Evolutionary conservation across 306 rosid genomes (phyloP), one percentile per base, ranked within the genome.

Genomic region (Medicago ruthenica): DNA sequence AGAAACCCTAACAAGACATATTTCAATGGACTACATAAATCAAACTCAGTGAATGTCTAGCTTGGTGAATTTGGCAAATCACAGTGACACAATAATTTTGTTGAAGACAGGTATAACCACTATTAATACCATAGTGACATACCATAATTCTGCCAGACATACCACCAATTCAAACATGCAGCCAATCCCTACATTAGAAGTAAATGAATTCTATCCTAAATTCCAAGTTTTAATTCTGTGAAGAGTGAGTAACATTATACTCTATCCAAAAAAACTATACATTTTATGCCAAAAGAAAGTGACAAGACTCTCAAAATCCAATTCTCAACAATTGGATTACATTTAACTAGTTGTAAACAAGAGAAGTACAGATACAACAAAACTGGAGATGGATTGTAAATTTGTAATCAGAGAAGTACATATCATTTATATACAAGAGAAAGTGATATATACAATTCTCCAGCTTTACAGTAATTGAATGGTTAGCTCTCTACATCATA

Each of bases 401-500:
- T 34, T 34, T 34, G 37, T 61, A 12, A 70, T 34, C 63, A 67
- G 62, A 31, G 61, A 31, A 39, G 51, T 57, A 42, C 54, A 74
- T 59, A 76, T 73, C 80, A 77, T 18, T 42, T 85, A 77, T 77
- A 73, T 83, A 81, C 83, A 81, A 12, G 81, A 77, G 79, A 86
- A 83, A 83, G 71, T 71, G 76, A 54, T 53, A 73, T 83, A 42
- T 82, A 84, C 93, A 86, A 74, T 59, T 80, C 83, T 72, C 72
- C 67, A 59, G 85, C 85, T 65, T 64, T 84, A 73, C 87, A 75
- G 66, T 31, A 70, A 84, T 77, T 44, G 83, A 83, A 82, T 82
- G 89, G 91, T 89, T 90, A 87, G 89, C 79, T 61, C 82, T 83
- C 89, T 86, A 86, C 87, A 40, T 40, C 64, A 83, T 73, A 80